Percentiles rank a stretch among this genome's conserved stretches.
These are phyloP conservation scores for Pezicula carpinea DNA, from an alignment of 2,329 filamentous ascomycete genomes.

Conservation along the genomic window DNA sequence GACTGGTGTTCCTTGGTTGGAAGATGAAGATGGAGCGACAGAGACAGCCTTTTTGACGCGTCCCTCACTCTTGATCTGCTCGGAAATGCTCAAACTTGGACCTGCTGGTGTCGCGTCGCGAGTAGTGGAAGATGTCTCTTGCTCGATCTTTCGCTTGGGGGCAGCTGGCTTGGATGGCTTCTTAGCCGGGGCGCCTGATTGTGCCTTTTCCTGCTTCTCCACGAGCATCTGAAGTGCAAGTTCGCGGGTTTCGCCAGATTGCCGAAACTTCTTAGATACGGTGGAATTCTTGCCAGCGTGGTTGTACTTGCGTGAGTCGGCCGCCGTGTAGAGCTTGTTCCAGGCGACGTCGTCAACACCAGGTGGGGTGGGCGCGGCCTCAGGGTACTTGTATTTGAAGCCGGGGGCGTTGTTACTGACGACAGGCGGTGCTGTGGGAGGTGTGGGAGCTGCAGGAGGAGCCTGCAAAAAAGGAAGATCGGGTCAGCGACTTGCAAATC, in stretches of 20 bases:
- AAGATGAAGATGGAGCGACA: constrained; percentile 13
- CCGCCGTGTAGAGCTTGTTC: constrained; percentile 28
- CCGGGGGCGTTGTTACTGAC: constrained; percentile 16
- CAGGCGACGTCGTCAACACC: constrained; percentile 25
- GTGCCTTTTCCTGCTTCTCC: constrained; percentile 23
- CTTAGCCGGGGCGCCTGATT: constrained; percentile 2
- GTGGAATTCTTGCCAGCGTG: constrained; percentile 20
- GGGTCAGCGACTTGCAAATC: too few relatives aligned
- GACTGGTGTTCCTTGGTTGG: constrained; percentile 21
- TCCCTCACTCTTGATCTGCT: constrained; percentile 26
- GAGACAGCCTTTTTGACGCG: constrained; percentile 20
- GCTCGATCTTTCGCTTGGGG: background rate
- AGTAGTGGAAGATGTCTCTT: constrained; percentile 11
- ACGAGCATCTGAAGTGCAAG: constrained; percentile 20
- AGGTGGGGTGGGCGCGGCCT: constrained; percentile 25
- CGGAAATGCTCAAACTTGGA: constrained; percentile 22
- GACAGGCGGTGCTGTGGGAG: background rate
- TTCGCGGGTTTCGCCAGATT: constrained; percentile 19
- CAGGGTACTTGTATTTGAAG: constrained; percentile 28
- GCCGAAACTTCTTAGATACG: constrained; percentile 21
- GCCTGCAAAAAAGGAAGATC: too few relatives aligned
- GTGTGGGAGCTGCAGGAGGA: background rate
- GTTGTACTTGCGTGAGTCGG: constrained; percentile 28
- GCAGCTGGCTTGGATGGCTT: background rate
- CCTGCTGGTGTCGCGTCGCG: constrained; percentile 17